Evolutionary conservation across 441 rosid genomes (phyloP).

Genomic region (Eutrema salsugineum): DNA sequence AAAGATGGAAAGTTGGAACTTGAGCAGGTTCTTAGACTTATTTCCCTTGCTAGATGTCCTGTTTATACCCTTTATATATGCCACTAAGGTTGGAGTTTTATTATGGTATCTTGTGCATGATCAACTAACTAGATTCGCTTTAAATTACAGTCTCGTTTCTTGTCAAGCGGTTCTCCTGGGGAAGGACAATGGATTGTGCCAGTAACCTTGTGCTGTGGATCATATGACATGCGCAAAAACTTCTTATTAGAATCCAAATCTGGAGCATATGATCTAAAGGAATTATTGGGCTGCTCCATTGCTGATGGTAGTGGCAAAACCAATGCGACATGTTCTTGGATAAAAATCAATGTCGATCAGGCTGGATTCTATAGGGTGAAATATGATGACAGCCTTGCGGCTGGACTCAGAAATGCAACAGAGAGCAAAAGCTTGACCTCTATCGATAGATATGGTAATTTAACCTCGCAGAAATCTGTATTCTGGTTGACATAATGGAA

Average conservation of each 20-base stretch:
- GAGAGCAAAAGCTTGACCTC: slow-evolving; percentile 60
- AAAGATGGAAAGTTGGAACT: slow-evolving; percentile 76
- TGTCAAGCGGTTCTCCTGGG: slow-evolving; percentile 75
- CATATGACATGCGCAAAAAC: slow-evolving; percentile 63
- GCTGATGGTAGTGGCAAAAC: slow-evolving; percentile 8
- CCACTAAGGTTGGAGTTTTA: background rate
- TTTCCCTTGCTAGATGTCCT: background rate
- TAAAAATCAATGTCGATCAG: slow-evolving; percentile 80
- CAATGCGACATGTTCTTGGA: slow-evolving; percentile 44
- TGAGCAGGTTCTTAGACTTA: slow-evolving; percentile 63
- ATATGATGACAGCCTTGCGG: slow-evolving; percentile 75
- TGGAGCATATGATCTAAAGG: slow-evolving; percentile 45
- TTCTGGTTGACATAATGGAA: background rate
- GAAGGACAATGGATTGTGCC: slow-evolving; percentile 98
- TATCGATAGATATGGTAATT: slow-evolving; percentile 82
- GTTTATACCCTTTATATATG: background rate
- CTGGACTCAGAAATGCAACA: slow-evolving; percentile 68
- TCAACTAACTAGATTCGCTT: slow-evolving; percentile 27
- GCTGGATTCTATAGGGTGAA: slow-evolving; percentile 93
- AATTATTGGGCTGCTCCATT: slow-evolving; percentile 37
- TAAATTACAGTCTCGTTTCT: slow-evolving; percentile 67
- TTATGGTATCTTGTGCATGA: slow-evolving; percentile 1
- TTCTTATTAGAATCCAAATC: slow-evolving; percentile 71
- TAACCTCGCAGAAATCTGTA: background rate
- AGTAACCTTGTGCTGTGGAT: slow-evolving; percentile 70